Base-by-base conservation (phyloP, 768 basidiomycete species). In the Leccinum incarnatum region DNA sequence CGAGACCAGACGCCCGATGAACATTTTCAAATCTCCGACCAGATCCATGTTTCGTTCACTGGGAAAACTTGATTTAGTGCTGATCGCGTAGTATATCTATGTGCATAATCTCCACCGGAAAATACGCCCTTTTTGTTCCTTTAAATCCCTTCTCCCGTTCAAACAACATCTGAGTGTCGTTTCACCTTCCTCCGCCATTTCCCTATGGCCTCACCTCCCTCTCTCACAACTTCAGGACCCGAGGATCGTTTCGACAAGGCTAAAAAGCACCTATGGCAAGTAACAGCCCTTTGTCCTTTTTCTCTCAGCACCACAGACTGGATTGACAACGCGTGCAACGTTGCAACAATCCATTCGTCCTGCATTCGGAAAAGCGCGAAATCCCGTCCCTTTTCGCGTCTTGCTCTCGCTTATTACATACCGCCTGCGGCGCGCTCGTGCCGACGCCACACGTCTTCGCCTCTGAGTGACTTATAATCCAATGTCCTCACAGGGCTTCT, bases 31-130 rank as follows among this genome's bases (percentile, higher is more conserved):
- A 73, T 73, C 72, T 73, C 73, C 73, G 73, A 75, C 73, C 61
- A 68, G 67, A 72, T 73, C 58, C 62, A 61, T 67, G 72, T 75
- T 69, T 69, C 72, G 70, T 62, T 70, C 65, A 67, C 62, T 64
- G 68, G 73, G 61, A 73, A 74, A 67, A 69, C 64, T 73, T 67
- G 68, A 68, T 72, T 73, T 73, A 70, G 73, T 65, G 63, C 65
- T 75, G 72, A 75, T 73, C 72, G 65, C 72, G 72, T 75, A 72
- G 70, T 74, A 70, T 73, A 75, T 75, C 73, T 75, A 73, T 70
- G 70, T 73, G 66, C 68, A 73, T 67, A 74, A 74, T 72, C 68
- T 72, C 70, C 61, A 72, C 72, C 70, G 69, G 64, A 55, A 66
- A 69, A 68, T 61, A 58, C 52, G 55, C 56, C 65, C 65, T 53